These are phyloP conservation scores for Byssoonygena ceratinophila DNA, from an alignment of 2,329 filamentous ascomycete species.

Conservation along the genomic window DNA sequence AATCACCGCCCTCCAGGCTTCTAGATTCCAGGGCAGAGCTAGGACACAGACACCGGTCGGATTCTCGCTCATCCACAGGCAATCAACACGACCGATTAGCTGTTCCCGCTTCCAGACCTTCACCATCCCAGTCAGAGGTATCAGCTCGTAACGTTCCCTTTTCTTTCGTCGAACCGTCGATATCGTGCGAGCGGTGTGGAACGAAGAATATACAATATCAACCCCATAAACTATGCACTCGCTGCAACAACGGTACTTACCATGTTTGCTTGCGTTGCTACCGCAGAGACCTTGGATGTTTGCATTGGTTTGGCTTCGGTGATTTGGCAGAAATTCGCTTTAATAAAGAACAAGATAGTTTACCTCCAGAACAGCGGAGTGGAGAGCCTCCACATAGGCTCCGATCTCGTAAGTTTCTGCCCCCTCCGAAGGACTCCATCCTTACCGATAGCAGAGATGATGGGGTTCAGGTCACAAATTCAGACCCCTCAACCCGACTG, in stretches of 20 bases:
- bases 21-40: neutral
- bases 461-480: conserved; percentile 44
- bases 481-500: conserved; percentile 57
- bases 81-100: conserved; percentile 1
- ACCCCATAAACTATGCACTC: conserved; percentile 69
- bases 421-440: conserved; percentile 23
- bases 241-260: conserved; percentile 60
- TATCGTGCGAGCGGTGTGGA: conserved; percentile 62
- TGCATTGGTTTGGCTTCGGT: conserved; percentile 82
- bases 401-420: conserved; percentile 27
- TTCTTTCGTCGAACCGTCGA: conserved; percentile 57
- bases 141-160: conserved; percentile 19
- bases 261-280: conserved; percentile 77
- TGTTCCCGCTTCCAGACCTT: conserved; percentile 23
- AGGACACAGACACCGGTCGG: neutral
- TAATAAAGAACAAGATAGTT: conserved; percentile 43
- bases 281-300: conserved; percentile 62
- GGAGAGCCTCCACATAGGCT: conserved; percentile 46
- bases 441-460: conserved; percentile 33
- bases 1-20: neutral
- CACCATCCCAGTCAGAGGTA: conserved; percentile 25
- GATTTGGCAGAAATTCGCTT: conserved; percentile 58
- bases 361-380: conserved; percentile 15
- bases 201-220: conserved; percentile 69
- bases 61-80: neutral